phyloP scores from a whole-genome alignment of 202 grass and related monocot species.

The Hordeum pubiflorum region DNA sequence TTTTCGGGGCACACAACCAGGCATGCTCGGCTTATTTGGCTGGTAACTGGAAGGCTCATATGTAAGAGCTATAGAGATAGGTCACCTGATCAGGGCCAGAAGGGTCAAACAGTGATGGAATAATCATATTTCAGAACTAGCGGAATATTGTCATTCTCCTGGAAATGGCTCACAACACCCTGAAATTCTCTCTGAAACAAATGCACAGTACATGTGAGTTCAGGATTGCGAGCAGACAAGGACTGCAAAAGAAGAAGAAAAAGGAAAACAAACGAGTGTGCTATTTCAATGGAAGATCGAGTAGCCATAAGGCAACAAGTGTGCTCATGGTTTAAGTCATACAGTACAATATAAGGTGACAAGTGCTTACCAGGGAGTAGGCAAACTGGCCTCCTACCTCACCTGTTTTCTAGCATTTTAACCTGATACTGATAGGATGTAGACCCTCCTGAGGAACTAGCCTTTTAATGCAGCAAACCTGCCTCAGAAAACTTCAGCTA shows the following conservation, averaged over 20 bases:
- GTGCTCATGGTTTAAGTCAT: neutral
- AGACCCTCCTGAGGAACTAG: conserved; percentile 58
- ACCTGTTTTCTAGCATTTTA: conserved; percentile 24
- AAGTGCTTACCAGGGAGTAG: neutral
- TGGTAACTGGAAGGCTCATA: too few relatives aligned
- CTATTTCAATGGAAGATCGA: neutral
- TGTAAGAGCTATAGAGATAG: too few relatives aligned
- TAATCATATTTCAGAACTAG: too few relatives aligned
- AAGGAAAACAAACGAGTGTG: neutral
- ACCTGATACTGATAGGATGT: conserved; percentile 42
- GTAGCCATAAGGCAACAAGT: neutral
- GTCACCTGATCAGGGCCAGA: too few relatives aligned
- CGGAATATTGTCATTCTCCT: too few relatives aligned
- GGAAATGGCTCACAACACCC: too few relatives aligned
- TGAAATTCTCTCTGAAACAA: conserved; percentile 39
- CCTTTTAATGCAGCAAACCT: conserved; percentile 58
- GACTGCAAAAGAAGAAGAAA: neutral
- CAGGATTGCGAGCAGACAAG: neutral
- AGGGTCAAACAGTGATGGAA: too few relatives aligned
- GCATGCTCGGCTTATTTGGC: too few relatives aligned
- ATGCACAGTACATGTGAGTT: neutral
- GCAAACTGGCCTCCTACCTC: conserved; percentile 56
- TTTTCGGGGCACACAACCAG: too few relatives aligned
- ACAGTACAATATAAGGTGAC: too few relatives aligned
- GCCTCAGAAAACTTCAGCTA: neutral